Conservation (phyloP, 2,329 filamentous ascomycete species). For the Arthrobotrys conoides region DNA sequence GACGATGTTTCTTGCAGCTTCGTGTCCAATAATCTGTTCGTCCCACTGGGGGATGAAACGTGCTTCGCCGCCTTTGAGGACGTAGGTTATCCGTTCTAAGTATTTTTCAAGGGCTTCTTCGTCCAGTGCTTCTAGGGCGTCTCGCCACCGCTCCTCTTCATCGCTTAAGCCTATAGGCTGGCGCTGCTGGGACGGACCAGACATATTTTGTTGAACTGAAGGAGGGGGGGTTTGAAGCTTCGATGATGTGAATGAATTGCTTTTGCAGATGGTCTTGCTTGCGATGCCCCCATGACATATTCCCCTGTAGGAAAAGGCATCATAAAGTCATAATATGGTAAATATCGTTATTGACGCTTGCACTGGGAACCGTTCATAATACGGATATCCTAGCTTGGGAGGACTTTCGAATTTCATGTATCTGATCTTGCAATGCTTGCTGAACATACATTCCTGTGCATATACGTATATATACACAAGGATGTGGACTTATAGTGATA, state of each 20-base stretch:
- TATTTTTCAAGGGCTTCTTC: neutral
- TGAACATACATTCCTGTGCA: too few species aligned
- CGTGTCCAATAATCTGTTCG: neutral
- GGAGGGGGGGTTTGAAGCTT: neutral
- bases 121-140: neutral
- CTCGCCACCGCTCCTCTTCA: neutral
- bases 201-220: neutral
- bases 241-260: neutral
- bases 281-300: neutral
- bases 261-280: neutral
- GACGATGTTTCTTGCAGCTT: neutral
- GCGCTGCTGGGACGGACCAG: neutral
- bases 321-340: neutral
- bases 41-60: conserved; percentile 18
- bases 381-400: neutral
- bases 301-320: neutral
- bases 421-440: too few species aligned
- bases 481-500: too few species aligned
- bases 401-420: too few species aligned
- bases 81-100: neutral
- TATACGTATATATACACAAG: too few species aligned
- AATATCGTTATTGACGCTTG: neutral
- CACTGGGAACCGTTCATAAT: too few species aligned
- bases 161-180: neutral
- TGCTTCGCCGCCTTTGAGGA: conserved; percentile 8